Conservation (phyloP, 176 grass and related monocot genomes). For the Zizania latifolia region DNA sequence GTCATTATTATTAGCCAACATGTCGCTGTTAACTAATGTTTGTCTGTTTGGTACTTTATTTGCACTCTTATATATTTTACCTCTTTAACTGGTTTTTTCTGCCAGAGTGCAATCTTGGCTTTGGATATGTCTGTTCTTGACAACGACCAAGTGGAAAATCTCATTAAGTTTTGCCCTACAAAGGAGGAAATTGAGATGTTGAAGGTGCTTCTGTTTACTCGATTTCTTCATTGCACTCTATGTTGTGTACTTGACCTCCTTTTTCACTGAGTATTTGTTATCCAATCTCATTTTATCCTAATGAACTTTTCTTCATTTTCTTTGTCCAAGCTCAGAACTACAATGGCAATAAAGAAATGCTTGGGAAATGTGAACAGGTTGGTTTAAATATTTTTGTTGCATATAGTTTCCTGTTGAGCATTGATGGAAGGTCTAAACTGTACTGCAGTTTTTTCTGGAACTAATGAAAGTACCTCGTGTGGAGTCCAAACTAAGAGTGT, state of each 20-base stretch:
- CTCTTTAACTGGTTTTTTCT: slow-evolving; percentile 24
- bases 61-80: slow-evolving; percentile 9
- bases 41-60: neutral
- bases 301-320: neutral
- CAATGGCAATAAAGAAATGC: slow-evolving; percentile 82
- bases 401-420: neutral
- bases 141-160: slow-evolving; percentile 97
- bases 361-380: slow-evolving; percentile 98
- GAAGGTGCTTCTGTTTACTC: slow-evolving; percentile 52
- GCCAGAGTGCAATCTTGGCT: slow-evolving; percentile 78
- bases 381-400: slow-evolving; percentile 26
- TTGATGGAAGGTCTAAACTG: slow-evolving; percentile 28
- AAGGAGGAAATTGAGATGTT: slow-evolving; percentile 99
- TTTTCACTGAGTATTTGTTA: slow-evolving; percentile 6
- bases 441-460: slow-evolving; percentile 85
- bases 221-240: slow-evolving; percentile 2
- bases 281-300: slow-evolving; percentile 11
- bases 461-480: slow-evolving; percentile 96
- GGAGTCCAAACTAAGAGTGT: slow-evolving; percentile 93
- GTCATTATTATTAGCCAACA: neutral
- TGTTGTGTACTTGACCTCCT: neutral
- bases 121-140: slow-evolving; percentile 83
- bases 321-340: slow-evolving; percentile 59
- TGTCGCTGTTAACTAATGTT: slow-evolving; percentile 1
- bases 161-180: slow-evolving; percentile 97